phyloP scores from a whole-genome alignment of 148 eudicot species.

The Rhododendron simsii region DNA sequence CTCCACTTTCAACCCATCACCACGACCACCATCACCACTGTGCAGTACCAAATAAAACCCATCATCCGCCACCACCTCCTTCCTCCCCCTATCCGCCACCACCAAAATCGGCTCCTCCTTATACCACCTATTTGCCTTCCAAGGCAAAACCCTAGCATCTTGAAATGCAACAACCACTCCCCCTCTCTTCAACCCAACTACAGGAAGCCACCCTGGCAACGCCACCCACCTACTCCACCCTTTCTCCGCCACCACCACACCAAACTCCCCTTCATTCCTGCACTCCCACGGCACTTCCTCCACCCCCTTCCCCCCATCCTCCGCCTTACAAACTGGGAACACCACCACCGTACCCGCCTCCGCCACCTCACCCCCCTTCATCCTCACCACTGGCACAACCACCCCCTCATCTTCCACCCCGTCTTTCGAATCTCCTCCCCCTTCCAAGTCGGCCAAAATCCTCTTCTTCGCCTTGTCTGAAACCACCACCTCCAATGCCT shows the following conservation, averaged over 20 bases:
- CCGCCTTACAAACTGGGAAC: constrained; percentile 61
- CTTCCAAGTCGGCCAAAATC: constrained; percentile 45
- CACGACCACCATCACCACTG: constrained; percentile 19
- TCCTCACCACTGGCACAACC: constrained; percentile 78
- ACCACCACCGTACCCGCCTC: constrained; percentile 60
- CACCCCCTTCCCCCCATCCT: constrained; percentile 43
- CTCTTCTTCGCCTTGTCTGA: constrained; percentile 45
- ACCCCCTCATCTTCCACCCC: constrained; percentile 23
- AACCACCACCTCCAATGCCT: constrained; percentile 47
- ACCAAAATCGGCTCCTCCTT: constrained; percentile 66
- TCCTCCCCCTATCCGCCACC: constrained; percentile 62
- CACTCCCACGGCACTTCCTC: constrained; percentile 58
- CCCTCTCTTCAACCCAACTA: constrained; percentile 46
- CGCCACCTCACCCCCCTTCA: constrained; percentile 72
- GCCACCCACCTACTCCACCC: constrained; percentile 87
- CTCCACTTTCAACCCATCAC: constrained; percentile 56
- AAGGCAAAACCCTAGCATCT: constrained; percentile 62
- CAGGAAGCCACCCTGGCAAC: constrained; percentile 75
- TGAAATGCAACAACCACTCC: constrained; percentile 68
- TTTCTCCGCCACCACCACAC: constrained; percentile 56
- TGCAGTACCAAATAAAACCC: constrained; percentile 63
- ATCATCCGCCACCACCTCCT: constrained; percentile 47
- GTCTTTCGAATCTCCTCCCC: constrained; percentile 11
- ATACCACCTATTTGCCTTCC: constrained; percentile 60
- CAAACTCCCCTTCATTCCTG: constrained; percentile 53